Conservation (phyloP, 345 rosid species). For the Geranium rotundifolium region DNA sequence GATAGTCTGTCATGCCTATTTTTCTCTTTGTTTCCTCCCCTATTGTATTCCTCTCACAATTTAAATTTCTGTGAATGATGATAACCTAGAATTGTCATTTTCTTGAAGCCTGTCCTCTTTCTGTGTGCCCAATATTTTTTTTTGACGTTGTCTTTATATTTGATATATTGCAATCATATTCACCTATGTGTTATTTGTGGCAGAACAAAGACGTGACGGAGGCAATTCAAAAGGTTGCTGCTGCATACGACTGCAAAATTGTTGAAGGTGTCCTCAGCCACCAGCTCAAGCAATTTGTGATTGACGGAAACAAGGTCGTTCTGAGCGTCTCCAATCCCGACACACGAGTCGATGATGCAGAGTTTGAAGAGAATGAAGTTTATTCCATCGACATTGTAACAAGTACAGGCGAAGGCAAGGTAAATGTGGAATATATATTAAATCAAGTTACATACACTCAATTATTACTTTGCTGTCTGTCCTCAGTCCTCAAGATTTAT, state of each 20-base stretch:
- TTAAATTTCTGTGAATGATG: constrained; percentile 4
- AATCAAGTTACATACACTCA: neutral
- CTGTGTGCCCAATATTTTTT: too few species aligned
- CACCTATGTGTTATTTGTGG: constrained; percentile 9
- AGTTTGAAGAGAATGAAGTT: constrained; percentile 94
- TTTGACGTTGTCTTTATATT: too few species aligned
- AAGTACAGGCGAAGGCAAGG: constrained; percentile 99
- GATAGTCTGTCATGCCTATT: constrained; percentile 12
- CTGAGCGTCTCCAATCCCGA: constrained; percentile 67
- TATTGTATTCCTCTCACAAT: neutral
- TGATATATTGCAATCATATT: neutral
- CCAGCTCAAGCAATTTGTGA: constrained; percentile 78
- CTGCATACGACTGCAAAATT: constrained; percentile 92
- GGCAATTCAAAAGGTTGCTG: constrained; percentile 93
- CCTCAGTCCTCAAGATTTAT: neutral
- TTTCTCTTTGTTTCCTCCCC: neutral
- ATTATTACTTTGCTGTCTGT: neutral
- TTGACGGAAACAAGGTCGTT: constrained; percentile 81
- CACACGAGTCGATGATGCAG: constrained; percentile 83
- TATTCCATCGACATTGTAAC: constrained; percentile 84
- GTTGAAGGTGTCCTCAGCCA: constrained; percentile 97
- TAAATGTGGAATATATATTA: constrained; percentile 15
- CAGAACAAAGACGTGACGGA: constrained; percentile 93
- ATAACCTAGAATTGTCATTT: too few species aligned
- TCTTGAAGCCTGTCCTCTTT: too few species aligned